Conservation (phyloP, 176 grass and related monocot species). For the Juncus effusus region DNA sequence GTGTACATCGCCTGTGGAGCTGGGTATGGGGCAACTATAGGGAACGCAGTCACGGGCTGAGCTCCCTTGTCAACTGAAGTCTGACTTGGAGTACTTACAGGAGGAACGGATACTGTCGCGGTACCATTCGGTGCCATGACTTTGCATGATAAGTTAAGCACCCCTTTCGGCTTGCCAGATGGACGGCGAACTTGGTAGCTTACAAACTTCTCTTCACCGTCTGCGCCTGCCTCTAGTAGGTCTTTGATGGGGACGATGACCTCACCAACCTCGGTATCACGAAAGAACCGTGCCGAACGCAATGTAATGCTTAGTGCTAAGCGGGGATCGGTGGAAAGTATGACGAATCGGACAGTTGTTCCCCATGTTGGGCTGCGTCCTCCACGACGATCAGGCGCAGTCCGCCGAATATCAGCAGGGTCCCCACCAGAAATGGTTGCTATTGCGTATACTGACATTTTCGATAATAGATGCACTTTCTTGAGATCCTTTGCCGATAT, state of each 20-base stretch:
- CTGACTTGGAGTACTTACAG: neutral
- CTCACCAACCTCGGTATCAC: constrained; percentile 54
- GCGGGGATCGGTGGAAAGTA: constrained; percentile 31
- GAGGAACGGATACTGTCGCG: neutral
- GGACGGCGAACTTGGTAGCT: constrained; percentile 73
- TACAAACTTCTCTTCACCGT: constrained; percentile 23
- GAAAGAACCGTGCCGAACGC: constrained; percentile 31
- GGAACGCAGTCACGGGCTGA: constrained; percentile 28
- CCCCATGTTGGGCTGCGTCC: constrained; percentile 53
- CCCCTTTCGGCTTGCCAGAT: constrained; percentile 52
- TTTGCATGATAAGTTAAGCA: constrained; percentile 58
- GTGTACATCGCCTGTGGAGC: constrained; percentile 16
- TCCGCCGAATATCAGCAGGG: constrained; percentile 32
- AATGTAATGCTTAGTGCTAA: constrained; percentile 47
- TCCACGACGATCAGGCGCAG: constrained; percentile 37
- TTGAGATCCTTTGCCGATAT: constrained; percentile 73
- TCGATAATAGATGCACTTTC: constrained; percentile 53
- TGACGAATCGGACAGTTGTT: constrained; percentile 30
- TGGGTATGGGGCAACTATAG: constrained; percentile 28
- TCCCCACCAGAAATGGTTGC: constrained; percentile 50
- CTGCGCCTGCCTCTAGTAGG: constrained; percentile 27
- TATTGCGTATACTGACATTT: constrained; percentile 57
- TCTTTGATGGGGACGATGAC: constrained; percentile 53
- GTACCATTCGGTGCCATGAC: constrained; percentile 27
- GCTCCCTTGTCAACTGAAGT: constrained; percentile 4